These are phyloP conservation scores for Digitaria exilis DNA, from an alignment of 202 grass and related monocot species.

Conservation along the genomic window DNA sequence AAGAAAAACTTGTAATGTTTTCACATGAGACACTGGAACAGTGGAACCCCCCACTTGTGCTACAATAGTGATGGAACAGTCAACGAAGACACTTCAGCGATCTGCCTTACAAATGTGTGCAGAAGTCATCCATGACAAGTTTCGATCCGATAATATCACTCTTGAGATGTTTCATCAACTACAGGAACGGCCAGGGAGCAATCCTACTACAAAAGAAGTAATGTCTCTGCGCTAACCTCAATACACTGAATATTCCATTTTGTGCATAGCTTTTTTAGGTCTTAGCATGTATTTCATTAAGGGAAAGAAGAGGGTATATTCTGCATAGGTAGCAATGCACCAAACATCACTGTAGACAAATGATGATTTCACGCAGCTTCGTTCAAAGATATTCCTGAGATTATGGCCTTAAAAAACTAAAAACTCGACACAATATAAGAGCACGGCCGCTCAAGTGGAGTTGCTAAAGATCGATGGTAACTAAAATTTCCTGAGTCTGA, in stretches of 20 bases:
- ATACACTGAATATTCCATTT: not conserved
- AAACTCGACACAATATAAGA: not conserved
- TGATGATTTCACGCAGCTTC: not conserved
- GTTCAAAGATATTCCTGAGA: not conserved
- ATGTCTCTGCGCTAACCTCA: not conserved
- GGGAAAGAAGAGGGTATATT: too few relatives aligned
- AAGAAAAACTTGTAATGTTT: not conserved
- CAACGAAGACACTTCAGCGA: not conserved
- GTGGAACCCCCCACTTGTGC: not conserved
- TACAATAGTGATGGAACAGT: slow-evolving; percentile 2
- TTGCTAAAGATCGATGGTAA: not conserved
- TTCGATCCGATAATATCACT: not conserved
- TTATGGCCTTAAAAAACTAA: not conserved
- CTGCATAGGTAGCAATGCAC: not conserved
- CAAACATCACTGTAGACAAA: not conserved
- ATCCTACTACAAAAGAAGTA: not conserved
- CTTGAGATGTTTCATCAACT: not conserved
- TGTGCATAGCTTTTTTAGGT: too few relatives aligned
- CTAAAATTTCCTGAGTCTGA: not conserved
- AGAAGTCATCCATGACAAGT: not conserved
- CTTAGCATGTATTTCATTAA: too few relatives aligned
- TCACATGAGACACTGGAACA: not conserved
- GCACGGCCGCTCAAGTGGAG: not conserved
- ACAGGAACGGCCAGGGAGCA: not conserved
- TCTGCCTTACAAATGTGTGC: not conserved